Evolutionary conservation across 148 eudicot species (phyloP), one percentile per base, ranked within the genome.

Genomic region (Silene conica): DNA sequence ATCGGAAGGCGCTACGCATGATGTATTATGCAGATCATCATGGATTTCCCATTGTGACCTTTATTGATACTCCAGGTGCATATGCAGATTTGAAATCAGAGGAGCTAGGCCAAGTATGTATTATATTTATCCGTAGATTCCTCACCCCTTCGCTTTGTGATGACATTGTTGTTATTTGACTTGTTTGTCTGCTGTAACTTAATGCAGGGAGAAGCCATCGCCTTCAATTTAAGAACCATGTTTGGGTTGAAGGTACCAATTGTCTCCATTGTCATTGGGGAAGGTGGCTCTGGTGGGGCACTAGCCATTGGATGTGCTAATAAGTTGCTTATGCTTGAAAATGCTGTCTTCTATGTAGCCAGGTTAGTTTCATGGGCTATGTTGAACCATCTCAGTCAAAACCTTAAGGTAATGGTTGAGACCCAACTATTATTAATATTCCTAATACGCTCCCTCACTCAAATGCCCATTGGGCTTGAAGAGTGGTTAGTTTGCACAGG

Each of bases 201-300:
- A 31, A 46, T 86, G 81, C 85, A 92, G 97, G 97, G 94, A 70
- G 97, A 92, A 79, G 94, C 97, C 62, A 92, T 92, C 67, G 94
- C 97, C 58, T 89, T 86, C 74, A 89, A 92, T 79, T 85, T 92
- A 65, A 86, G 90, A 82, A 83, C 93, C 63, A 92, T 92, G 97
- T 92, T 92, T 79, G 97, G 97, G 72, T 77, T 92, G 70, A 86
- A 88, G 82, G 94, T 92, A 64, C 93, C 97, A 34, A 82, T 92
- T 75, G 43, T 92, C 59, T 92, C 94, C 72, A 86, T 92, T 74
- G 90, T 92, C n/a, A 89, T 87, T 70, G 97, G 97, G 68, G 97
- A 92, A 88, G 97, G 97, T 70, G 97, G 97, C 45, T 89, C 97
- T 78, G 97, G 97, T 71, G 97, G 97, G 80, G 97, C 93, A 77